A percentile compares a stretch with the other conserved stretches of the same genome.
phyloP scores from a whole-genome alignment of 495 filamentous ascomycete species.

The Penicillium subrubescens region DNA sequence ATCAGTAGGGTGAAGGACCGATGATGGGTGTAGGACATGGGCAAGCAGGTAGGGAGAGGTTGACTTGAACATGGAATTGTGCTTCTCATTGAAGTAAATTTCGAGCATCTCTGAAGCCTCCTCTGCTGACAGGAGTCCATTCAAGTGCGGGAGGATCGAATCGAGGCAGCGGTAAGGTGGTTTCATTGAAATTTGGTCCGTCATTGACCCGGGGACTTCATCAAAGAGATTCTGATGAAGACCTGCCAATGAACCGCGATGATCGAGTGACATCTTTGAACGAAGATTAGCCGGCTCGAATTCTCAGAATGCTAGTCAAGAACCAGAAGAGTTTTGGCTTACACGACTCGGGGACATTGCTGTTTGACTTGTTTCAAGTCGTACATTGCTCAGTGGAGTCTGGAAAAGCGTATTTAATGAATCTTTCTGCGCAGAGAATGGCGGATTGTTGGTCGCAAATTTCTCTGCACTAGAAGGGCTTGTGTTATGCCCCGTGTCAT shows the following conservation, averaged over 20 bases:
- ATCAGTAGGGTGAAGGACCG: constrained; percentile 34
- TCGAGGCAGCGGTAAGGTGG: constrained; percentile 25
- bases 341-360: constrained; percentile 1
- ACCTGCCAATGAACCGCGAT: neutral
- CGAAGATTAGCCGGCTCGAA: neutral
- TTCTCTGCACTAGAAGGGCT: constrained; percentile 1
- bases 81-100: constrained; percentile 51
- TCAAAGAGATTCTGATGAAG: constrained; percentile 12
- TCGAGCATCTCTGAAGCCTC: constrained; percentile 55
- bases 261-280: constrained; percentile 3
- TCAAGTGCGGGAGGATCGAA: constrained; percentile 38
- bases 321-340: neutral
- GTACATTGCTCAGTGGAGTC: neutral
- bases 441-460: neutral
- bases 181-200: neutral
- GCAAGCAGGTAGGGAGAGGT: constrained; percentile 42
- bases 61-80: constrained; percentile 40
- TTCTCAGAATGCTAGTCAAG: neutral
- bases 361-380: neutral
- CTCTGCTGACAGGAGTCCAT: constrained; percentile 38
- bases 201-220: neutral
- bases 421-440: neutral
- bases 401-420: neutral
- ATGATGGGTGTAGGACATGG: constrained; percentile 39
- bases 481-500: neutral